These are phyloP conservation scores for Fusarium papillatum DNA, from an alignment of 2,329 filamentous ascomycete genomes.

Conservation along the genomic window DNA sequence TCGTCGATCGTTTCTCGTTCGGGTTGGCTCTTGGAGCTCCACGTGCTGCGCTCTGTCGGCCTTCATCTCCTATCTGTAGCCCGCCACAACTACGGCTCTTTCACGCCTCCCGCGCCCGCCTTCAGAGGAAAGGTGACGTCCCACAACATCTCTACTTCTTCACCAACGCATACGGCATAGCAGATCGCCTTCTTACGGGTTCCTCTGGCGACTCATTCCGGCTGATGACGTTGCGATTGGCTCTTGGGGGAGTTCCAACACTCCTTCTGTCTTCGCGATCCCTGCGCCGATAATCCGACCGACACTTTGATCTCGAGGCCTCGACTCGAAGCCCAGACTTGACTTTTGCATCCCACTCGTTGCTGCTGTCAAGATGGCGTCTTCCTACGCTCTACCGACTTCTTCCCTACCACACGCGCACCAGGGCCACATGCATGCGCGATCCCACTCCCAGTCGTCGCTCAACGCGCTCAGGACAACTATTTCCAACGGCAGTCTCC, in stretches of 20 bases:
- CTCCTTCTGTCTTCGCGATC: slow-evolving; percentile 34
- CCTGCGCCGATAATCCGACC: slow-evolving; percentile 36
- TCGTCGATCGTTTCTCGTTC: slow-evolving; percentile 43
- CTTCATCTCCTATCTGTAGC: slow-evolving; percentile 39
- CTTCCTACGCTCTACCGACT: slow-evolving; percentile 67
- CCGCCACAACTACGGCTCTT: slow-evolving; percentile 38
- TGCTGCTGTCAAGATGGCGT: slow-evolving; percentile 55
- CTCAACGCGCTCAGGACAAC: slow-evolving; percentile 56
- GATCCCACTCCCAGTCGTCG: slow-evolving; percentile 53
- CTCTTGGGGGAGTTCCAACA: slow-evolving; percentile 29
- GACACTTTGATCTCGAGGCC: not conserved
- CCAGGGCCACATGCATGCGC: slow-evolving; percentile 56
- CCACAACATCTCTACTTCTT: slow-evolving; percentile 29
- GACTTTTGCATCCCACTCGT: slow-evolving; percentile 10
- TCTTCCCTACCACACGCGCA: slow-evolving; percentile 63
- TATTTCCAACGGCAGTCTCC: slow-evolving; percentile 50
- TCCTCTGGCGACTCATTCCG: slow-evolving; percentile 13
- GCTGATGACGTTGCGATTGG: slow-evolving; percentile 46
- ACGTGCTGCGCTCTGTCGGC: slow-evolving; percentile 37
- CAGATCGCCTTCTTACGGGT: slow-evolving; percentile 21
- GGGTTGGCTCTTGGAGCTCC: slow-evolving; percentile 40
- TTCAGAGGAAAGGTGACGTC: slow-evolving; percentile 31
- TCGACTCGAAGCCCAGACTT: slow-evolving; percentile 8
- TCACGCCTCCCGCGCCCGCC: slow-evolving; percentile 28
- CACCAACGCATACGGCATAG: slow-evolving; percentile 17